Percentiles rank a stretch among this genome's conserved stretches.
phyloP scores from a whole-genome alignment of 2,329 filamentous ascomycete species.

The Trichoderma brevicompactum region DNA sequence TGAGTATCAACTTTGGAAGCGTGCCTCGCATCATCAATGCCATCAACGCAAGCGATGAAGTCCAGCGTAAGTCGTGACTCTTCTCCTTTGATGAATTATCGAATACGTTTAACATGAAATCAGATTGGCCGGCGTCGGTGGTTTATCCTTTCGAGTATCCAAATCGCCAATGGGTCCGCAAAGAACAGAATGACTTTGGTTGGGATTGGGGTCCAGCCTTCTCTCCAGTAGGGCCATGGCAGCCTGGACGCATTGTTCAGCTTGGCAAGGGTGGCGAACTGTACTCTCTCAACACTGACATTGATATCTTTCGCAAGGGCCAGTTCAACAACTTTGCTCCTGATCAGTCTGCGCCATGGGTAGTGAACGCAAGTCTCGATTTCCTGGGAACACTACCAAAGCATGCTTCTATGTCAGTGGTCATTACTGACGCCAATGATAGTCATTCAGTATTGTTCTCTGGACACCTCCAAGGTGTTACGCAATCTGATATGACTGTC shows the following conservation, averaged over 20 bases:
- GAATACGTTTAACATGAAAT: not conserved
- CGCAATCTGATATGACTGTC: constrained; percentile 39
- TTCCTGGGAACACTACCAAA: constrained; percentile 54
- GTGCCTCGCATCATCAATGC: constrained; percentile 32
- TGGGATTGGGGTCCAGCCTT: constrained; percentile 69
- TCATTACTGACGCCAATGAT: constrained; percentile 50
- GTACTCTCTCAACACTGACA: constrained; percentile 47
- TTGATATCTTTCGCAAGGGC: constrained; percentile 63
- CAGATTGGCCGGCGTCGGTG: constrained; percentile 27
- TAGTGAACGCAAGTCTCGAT: constrained; percentile 65
- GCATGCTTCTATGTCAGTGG: constrained; percentile 50
- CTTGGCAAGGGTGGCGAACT: constrained; percentile 40
- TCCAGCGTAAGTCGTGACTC: constrained; percentile 14
- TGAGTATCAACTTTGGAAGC: constrained; percentile 35
- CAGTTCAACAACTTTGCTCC: constrained; percentile 63
- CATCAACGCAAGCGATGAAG: constrained; percentile 17
- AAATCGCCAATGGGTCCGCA: constrained; percentile 49
- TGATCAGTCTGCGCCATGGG: constrained; percentile 60
- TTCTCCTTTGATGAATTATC: no score
- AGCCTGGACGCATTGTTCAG: constrained; percentile 61
- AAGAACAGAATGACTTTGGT: constrained; percentile 66
- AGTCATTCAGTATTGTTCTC: constrained; percentile 40
- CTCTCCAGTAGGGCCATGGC: constrained; percentile 66
- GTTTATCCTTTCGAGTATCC: constrained; percentile 32
- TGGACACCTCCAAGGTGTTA: constrained; percentile 45